A percentile compares a stretch with the other conserved stretches of the same genome.
Conservation (phyloP, 148 eudicot species). For the Rhododendron henanense region DNA sequence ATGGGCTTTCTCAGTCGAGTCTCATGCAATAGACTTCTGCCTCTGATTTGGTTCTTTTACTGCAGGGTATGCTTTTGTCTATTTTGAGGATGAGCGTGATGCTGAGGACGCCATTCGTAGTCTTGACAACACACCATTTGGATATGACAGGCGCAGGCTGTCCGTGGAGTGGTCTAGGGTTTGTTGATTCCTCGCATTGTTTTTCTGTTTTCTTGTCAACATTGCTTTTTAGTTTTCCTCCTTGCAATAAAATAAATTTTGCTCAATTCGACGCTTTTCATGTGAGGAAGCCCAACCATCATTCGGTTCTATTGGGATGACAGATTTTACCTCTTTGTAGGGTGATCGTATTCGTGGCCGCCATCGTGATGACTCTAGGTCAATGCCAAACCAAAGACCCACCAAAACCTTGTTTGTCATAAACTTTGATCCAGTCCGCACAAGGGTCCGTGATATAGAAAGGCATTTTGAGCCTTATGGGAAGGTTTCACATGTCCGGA, state of each 20-base stretch:
- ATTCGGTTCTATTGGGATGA: not conserved
- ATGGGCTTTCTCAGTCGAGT: not conserved
- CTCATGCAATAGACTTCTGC: conserved; percentile 6
- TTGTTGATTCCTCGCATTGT: not conserved
- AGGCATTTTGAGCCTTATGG: conserved; percentile 81
- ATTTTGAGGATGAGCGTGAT: conserved; percentile 87
- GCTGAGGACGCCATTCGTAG: conserved; percentile 79
- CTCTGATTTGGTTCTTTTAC: conserved; percentile 20
- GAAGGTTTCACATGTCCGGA: conserved; percentile 58
- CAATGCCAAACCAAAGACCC: conserved; percentile 56
- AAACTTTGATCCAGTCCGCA: conserved; percentile 69
- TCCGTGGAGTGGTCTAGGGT: conserved; percentile 99
- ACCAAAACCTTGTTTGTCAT: conserved; percentile 85
- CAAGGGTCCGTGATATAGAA: conserved; percentile 63
- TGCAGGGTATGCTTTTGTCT: conserved; percentile 93
- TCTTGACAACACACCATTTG: conserved; percentile 82
- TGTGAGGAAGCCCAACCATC: not conserved
- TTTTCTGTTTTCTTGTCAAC: not conserved
- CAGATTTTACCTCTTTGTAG: conserved; percentile 25
- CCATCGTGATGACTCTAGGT: conserved; percentile 53
- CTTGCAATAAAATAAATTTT: not conserved
- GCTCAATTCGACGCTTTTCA: no score
- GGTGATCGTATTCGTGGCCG: conserved; percentile 69
- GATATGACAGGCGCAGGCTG: conserved; percentile 68
- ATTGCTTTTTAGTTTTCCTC: not conserved